Conservation (phyloP, 73 alveolate genomes). For the Durusdinium trenchii region DNA sequence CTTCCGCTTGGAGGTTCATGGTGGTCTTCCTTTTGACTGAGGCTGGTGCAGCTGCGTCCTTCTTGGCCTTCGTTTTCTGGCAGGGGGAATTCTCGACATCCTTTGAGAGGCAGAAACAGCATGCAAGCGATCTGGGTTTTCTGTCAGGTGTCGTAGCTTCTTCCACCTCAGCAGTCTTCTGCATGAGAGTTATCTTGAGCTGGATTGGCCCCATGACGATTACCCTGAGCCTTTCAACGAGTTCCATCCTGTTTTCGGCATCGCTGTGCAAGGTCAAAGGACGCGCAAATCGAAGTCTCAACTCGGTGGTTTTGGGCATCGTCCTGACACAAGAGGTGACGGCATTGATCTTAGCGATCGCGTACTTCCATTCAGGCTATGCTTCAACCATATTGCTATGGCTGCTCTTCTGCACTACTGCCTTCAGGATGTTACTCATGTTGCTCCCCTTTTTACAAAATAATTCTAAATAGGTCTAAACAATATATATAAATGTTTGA, state of each 20-base stretch:
- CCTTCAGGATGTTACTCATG: neutral
- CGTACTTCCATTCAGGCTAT: slow-evolving; percentile 59
- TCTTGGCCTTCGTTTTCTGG: slow-evolving; percentile 38
- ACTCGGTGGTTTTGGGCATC: neutral
- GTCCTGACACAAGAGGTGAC: slow-evolving; percentile 8
- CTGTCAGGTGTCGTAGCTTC: slow-evolving; percentile 33
- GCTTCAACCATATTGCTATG: neutral
- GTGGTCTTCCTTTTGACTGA: slow-evolving; percentile 17
- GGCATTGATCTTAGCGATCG: neutral
- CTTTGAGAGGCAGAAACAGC: neutral
- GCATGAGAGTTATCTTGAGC: neutral
- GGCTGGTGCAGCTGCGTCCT: neutral
- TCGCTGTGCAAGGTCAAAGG: neutral
- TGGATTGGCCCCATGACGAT: slow-evolving; percentile 43
- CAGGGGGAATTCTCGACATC: slow-evolving; percentile 9
- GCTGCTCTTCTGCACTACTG: neutral
- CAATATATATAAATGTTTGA: neutral
- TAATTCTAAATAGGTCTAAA: neutral
- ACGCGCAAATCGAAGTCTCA: neutral
- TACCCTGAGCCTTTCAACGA: neutral
- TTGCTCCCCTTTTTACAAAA: too few species aligned
- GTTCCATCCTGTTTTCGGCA: neutral
- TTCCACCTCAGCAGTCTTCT: neutral
- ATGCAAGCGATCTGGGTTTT: slow-evolving; percentile 29
- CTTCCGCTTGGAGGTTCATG: neutral